These are phyloP conservation scores for Hymenoscyphus occultus DNA, from an alignment of 2,329 filamentous ascomycete genomes.

Conservation along the genomic window DNA sequence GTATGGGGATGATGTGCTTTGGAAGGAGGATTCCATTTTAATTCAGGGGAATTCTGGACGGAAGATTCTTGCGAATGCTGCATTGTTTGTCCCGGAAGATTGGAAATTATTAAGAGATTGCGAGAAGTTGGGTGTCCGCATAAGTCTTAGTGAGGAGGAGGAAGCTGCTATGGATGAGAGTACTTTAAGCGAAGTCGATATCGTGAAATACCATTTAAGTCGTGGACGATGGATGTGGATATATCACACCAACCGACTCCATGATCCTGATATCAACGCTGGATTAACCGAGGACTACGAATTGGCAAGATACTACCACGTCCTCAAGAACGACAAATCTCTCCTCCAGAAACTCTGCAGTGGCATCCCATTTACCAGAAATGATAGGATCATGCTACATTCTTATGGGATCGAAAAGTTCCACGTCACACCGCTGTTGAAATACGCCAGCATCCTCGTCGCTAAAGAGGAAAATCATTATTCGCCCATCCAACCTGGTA, in stretches of 20 bases:
- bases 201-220: not conserved
- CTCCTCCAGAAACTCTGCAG: not conserved
- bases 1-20: not conserved
- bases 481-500: not conserved
- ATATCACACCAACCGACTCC: not conserved
- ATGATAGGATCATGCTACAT: not conserved
- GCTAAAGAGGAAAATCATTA: not conserved
- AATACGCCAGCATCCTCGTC: not conserved
- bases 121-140: not conserved
- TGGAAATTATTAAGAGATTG: not conserved
- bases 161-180: not conserved
- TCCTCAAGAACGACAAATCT: not conserved
- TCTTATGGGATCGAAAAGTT: not conserved
- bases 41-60: not conserved
- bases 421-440: not conserved
- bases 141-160: not conserved
- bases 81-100: not conserved
- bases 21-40: not conserved
- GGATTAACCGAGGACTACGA: not conserved
- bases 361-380: not conserved
- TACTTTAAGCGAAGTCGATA: not conserved
- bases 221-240: constrained; percentile 4
- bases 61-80: not conserved
- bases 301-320: not conserved
- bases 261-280: not conserved